Evolutionary conservation across 345 rosid species (phyloP).

Genomic region (Ailanthus altissimus): DNA sequence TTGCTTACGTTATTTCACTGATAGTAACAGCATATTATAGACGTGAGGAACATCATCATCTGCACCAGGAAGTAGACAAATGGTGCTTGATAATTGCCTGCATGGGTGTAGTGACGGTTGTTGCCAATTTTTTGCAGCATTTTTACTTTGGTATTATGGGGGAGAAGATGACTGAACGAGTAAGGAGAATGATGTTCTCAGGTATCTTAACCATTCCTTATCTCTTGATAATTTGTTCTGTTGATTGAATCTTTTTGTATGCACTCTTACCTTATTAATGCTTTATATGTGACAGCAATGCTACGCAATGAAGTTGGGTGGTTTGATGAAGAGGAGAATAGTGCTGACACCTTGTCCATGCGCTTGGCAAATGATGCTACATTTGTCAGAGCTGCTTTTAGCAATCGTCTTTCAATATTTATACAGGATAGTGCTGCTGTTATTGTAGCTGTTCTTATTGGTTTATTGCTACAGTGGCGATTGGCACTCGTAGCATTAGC

Average conservation of each 20-base stretch:
- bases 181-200: slow-evolving; percentile 99
- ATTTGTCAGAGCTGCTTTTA: slow-evolving; percentile 96
- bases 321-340: slow-evolving; percentile 98
- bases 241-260: slow-evolving; percentile 20
- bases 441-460: slow-evolving; percentile 84
- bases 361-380: slow-evolving; percentile 99
- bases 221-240: slow-evolving; percentile 11
- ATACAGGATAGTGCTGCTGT: slow-evolving; percentile 96
- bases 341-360: slow-evolving; percentile 96
- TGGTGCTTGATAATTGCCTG: slow-evolving; percentile 99
- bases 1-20: slow-evolving; percentile 89
- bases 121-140: slow-evolving; percentile 97
- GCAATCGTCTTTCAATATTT: slow-evolving; percentile 97
- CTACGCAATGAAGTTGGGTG: slow-evolving; percentile 98
- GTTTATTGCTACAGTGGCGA: slow-evolving; percentile 87
- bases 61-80: slow-evolving; percentile 75
- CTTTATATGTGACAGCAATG: slow-evolving; percentile 72
- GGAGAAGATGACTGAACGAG: slow-evolving; percentile 98
- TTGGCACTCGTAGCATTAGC: slow-evolving; percentile 95
- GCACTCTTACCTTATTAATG: slow-evolving; percentile 22
- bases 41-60: slow-evolving; percentile 38
- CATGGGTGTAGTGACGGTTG: slow-evolving; percentile 97
- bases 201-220: slow-evolving; percentile 45
- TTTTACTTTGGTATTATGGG: slow-evolving; percentile 99
- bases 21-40: slow-evolving; percentile 79